Conservation (phyloP, 306 rosid species). For the Cucurbita moschata region DNA sequence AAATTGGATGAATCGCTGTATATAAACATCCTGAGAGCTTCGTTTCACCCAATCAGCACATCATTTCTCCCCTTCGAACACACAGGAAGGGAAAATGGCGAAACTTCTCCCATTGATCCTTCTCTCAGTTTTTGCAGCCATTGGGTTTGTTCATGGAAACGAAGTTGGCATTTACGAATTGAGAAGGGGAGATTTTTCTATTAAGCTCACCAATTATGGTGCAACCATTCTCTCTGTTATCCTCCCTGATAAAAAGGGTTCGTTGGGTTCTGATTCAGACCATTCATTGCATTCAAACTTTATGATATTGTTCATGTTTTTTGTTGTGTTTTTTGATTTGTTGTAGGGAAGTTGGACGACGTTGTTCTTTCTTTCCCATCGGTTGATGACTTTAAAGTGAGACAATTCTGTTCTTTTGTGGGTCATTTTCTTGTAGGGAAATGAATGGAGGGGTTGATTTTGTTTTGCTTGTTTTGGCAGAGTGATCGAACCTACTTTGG, state of each 20-base stretch:
- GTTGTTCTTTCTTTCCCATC: slow-evolving; percentile 22
- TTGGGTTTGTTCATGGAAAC: slow-evolving; percentile 4
- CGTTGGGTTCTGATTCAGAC: not conserved
- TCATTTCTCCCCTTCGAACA: not conserved
- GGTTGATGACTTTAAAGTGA: slow-evolving; percentile 11
- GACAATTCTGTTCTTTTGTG: not conserved
- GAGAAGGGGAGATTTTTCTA: slow-evolving; percentile 16
- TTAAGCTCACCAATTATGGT: slow-evolving; percentile 24
- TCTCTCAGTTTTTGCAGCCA: not conserved
- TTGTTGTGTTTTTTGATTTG: not conserved
- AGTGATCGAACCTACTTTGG: slow-evolving; percentile 25
- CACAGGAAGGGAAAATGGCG: slow-evolving; percentile 5
- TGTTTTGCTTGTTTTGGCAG: not conserved
- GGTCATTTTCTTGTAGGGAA: not conserved
- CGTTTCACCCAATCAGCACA: not conserved
- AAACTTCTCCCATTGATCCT: not conserved
- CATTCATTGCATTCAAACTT: not conserved
- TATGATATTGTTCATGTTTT: not conserved
- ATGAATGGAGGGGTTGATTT: not conserved
- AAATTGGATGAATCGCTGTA: not conserved
- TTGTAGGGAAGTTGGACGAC: slow-evolving; percentile 22
- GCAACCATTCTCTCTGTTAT: slow-evolving; percentile 20
- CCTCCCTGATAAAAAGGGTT: slow-evolving; percentile 25
- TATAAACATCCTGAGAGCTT: not conserved
- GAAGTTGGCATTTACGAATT: slow-evolving; percentile 16